Conservation (phyloP, 306 rosid genomes). For the Arachis stenosperma region DNA sequence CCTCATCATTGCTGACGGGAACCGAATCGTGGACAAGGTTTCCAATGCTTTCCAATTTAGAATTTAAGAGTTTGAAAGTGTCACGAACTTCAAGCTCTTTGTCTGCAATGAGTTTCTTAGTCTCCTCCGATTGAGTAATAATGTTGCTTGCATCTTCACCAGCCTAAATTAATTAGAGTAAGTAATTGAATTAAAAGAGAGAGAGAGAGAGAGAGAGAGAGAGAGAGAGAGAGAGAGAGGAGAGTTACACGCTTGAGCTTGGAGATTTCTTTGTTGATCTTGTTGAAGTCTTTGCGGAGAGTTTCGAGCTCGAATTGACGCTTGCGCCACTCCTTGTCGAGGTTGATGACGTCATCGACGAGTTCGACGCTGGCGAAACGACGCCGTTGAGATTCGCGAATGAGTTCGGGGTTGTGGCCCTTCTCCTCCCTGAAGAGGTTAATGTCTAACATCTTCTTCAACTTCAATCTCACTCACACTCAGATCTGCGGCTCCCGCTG, state of each 20-base stretch:
- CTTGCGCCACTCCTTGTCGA: slow-evolving; percentile 91
- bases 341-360: slow-evolving; percentile 80
- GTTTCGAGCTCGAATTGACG: slow-evolving; percentile 82
- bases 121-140: slow-evolving; percentile 67
- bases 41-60: slow-evolving; percentile 74
- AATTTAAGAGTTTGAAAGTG: slow-evolving; percentile 52
- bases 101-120: slow-evolving; percentile 60
- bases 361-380: slow-evolving; percentile 75
- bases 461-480: not conserved
- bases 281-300: slow-evolving; percentile 78
- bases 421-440: slow-evolving; percentile 87
- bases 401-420: slow-evolving; percentile 79
- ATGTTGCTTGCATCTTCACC: slow-evolving; percentile 65
- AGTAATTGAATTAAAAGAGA: too few species aligned
- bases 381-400: slow-evolving; percentile 95
- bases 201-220: not conserved
- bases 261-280: slow-evolving; percentile 75
- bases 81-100: slow-evolving; percentile 84
- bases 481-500: not conserved
- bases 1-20: slow-evolving; percentile 83
- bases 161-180: slow-evolving; percentile 31
- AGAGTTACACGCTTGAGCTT: slow-evolving; percentile 61
- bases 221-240: slow-evolving; percentile 10
- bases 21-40: slow-evolving; percentile 93
- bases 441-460: slow-evolving; percentile 73